Evolutionary conservation across 768 basidiomycete species (phyloP), one percentile per base, ranked within the genome.

Genomic region (Candolleomyces aberdarensis): DNA sequence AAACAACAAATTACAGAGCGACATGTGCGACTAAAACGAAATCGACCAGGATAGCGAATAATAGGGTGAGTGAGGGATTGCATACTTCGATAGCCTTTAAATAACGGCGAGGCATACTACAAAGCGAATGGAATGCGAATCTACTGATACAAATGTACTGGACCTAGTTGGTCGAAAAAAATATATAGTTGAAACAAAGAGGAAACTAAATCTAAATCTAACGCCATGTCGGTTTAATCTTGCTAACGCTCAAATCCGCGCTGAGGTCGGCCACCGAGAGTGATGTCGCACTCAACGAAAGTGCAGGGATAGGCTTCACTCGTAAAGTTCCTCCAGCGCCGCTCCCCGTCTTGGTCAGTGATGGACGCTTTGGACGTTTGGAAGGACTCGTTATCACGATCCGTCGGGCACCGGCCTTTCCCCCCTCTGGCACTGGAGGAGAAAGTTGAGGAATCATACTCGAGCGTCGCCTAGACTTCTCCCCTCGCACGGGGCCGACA

Each of bases 391-490:
- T 70, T 41, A 79, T 46, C 55, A 82, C 67, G 10, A 81, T 73
- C 26, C 87, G 65, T 70, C 61, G 70, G 41, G 68, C 58, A 53
- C 71, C 66, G 56, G 70, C 62, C 65, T 62, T 57, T 66, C 55
- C 17, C 10, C 70, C 66, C 29, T 64, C 66, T 68, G 36, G 66
- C 66, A 54, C 69, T 67, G 26, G 74, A n/a, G 81, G 78, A 15
- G 84, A 81, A 53, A 85, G 80, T 63, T 85, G 84, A n/a, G 88
- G 88, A 62, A 94, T 90, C 78, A 92, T 73, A 68, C 92, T 94
- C 43, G 92, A 92, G 60, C 92, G 81, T 61, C 92, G 78, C 61
- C 91, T 78, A 14, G 75, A 74, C 71, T 89, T 91, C 71, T 94
- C 92, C 62, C 76, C 80, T 40, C 92, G 85, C 70, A 86, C 67